Evolutionary conservation across 257 asterid genomes (phyloP), one percentile per base, ranked within the genome.

Genomic region (Lycium barbarum): DNA sequence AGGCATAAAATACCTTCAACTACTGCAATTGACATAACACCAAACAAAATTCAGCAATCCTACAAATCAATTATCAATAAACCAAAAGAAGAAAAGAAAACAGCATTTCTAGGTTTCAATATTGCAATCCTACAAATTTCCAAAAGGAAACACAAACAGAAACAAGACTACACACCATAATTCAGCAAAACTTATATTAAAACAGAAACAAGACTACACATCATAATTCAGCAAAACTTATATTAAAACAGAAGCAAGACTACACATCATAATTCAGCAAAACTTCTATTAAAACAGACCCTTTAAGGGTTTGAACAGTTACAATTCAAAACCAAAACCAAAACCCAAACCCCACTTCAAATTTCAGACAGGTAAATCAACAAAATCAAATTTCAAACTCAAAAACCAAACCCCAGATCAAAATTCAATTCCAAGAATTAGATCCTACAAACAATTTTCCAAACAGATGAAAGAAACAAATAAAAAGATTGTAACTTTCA

Each of bases 251-350:
- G 22, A 38, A 82, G 33, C 72, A n/a, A 55, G 20, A 67, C 54
- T 63, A 79, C 81, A 76, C 45, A 76, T 45, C 82, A 78, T 33
- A 78, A 78, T 78, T 78, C 82, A 53, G 47, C 26, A 53, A 26
- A 2, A 2, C 47, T 78, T 26, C 7, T 13, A 26, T 53, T 0
- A 51, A 53, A 13, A 51, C 0, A 4, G 14, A 53, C 49, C 82
- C 5, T 3, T 22, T 1, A 33, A 26, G 17, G 8, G 26, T 78
- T 51, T 53, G 20, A 53, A 78, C 26, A 14, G 63, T 78, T 78
- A 78, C 66, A 78, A 53, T 33, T 78, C 82, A 22, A 8, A 78
- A 51, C 9, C 58, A 73, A 72, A 45, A 71, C 36, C 59, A 49
- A 76, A 51, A 76, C 63, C 33, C 33, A 26, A 26, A 26, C 2